Evolutionary conservation across 1,284 basidiomycete species (phyloP), one percentile per base, ranked within the genome.

Genomic region (Puccinia polysora): DNA sequence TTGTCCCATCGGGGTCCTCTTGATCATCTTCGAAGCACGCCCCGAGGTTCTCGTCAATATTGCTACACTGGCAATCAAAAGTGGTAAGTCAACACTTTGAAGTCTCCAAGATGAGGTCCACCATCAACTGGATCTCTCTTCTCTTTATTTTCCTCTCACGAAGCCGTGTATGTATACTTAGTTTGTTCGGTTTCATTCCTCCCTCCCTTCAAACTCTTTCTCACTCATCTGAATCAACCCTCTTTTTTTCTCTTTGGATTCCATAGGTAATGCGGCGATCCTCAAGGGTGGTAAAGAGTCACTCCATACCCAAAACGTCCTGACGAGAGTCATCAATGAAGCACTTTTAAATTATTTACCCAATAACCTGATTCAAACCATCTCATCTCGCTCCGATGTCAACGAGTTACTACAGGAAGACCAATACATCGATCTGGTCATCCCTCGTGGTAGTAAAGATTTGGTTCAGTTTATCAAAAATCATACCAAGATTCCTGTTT

Each of bases 31-130:
- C 76, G 96, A 99, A 81, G 91, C 95, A 2, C 85, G 96, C 40
- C 96, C 96, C 0, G 96, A 99, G 80, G 96, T 99, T 4, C 91
- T 98, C 34, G 89, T 98, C 52, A 98, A 98, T 80, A 97, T 99
- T 76, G 91, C 96, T 5, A 85, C 91, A 0, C 83, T 99, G 75
- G 95, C 96, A 1, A 91, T 99, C 81, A 98, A 97, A 81, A 94
- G 90, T 32, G 95, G 94, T 89, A 77, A 78, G 84, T 78, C 23
- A 34, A 34, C 32, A 38, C 25, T 20, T n/a, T 15, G 8, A 34
- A 12, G 6, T 36, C 15, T 3, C 14, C n/a, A n/a, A n/a, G n/a
- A n/a, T n/a, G n/a, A n/a, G n/a, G n/a, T n/a, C n/a, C n/a, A n/a
- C n/a, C n/a, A n/a, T n/a, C n/a, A n/a, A n/a, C n/a, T n/a, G n/a